phyloP scores from a whole-genome alignment of 2,329 filamentous ascomycete genomes.

The Paracamarosporium sp. region DNA sequence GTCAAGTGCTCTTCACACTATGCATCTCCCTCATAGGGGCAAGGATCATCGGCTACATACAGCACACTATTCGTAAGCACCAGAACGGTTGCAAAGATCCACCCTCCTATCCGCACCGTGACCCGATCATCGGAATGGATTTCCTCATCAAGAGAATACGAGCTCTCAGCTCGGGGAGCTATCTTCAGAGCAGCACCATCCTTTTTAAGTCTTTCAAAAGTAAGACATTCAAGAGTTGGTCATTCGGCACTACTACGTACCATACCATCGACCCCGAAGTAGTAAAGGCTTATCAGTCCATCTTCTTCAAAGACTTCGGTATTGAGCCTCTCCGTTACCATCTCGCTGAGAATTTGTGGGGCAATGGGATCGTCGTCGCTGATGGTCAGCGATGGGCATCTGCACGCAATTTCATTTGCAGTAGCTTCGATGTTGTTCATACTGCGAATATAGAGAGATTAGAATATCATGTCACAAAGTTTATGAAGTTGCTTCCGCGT shows the following conservation, averaged over 20 bases:
- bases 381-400: conserved; percentile 9
- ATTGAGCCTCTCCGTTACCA: conserved; percentile 11
- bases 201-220: not conserved
- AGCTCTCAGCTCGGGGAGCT: conserved; percentile 13
- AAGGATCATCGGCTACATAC: not conserved
- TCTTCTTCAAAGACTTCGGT: conserved; percentile 12
- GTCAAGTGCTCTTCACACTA: not conserved
- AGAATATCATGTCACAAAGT: conserved; percentile 3
- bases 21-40: not conserved
- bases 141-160: conserved; percentile 20
- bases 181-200: not conserved
- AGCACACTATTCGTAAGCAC: not conserved
- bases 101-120: conserved; percentile 23
- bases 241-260: conserved; percentile 9
- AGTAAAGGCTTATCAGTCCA: conserved; percentile 8
- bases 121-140: conserved; percentile 26
- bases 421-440: conserved; percentile 8
- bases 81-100: conserved; percentile 15
- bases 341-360: conserved; percentile 11
- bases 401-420: conserved; percentile 2
- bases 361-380: conserved; percentile 7
- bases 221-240: conserved; percentile 13
- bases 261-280: conserved; percentile 14
- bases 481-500: conserved; percentile 9
- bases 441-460: conserved; percentile 11